These are phyloP conservation scores for Pseudocercospora crystallina DNA, from an alignment of 2,329 filamentous ascomycete genomes.

Conservation along the genomic window DNA sequence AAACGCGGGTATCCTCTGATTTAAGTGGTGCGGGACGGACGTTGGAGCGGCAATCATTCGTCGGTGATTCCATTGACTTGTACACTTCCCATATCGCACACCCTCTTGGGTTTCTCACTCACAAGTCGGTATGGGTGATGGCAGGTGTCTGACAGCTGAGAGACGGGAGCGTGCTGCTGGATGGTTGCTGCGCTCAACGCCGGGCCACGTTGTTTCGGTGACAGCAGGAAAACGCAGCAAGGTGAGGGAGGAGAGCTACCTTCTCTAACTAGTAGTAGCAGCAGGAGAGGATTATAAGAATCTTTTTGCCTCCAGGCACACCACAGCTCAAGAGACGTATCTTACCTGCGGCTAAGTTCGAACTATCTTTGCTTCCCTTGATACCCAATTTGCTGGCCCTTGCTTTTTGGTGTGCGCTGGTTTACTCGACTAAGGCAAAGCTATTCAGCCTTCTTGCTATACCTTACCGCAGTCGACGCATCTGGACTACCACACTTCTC, in stretches of 20 bases:
- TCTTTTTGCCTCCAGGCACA: slow-evolving; percentile 13
- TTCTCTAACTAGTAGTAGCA: too few relatives aligned
- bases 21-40: not conserved
- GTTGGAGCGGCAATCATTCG: slow-evolving; percentile 20
- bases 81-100: too few relatives aligned
- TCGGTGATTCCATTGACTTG: too few relatives aligned
- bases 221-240: slow-evolving; percentile 21
- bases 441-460: slow-evolving; percentile 22
- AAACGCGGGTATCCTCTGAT: too few relatives aligned
- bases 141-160: slow-evolving; percentile 17
- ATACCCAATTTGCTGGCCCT: slow-evolving; percentile 29
- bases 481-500: slow-evolving; percentile 1
- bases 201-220: slow-evolving; percentile 23
- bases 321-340: slow-evolving; percentile 23
- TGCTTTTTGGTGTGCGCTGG: slow-evolving; percentile 27
- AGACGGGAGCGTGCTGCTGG: slow-evolving; percentile 21
- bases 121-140: slow-evolving; percentile 10
- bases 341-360: slow-evolving; percentile 31
- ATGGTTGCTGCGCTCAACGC: slow-evolving; percentile 7
- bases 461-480: slow-evolving; percentile 15
- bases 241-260: slow-evolving; percentile 6
- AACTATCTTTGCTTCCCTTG: slow-evolving; percentile 22
- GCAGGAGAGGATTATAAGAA: slow-evolving; percentile 18
- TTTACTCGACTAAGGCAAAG: slow-evolving; percentile 13
- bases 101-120: too few relatives aligned